Percentiles rank a stretch among this genome's conserved stretches.
Conservation (phyloP, 1,139 yeast genomes). For the Yamadazyma sp. region DNA sequence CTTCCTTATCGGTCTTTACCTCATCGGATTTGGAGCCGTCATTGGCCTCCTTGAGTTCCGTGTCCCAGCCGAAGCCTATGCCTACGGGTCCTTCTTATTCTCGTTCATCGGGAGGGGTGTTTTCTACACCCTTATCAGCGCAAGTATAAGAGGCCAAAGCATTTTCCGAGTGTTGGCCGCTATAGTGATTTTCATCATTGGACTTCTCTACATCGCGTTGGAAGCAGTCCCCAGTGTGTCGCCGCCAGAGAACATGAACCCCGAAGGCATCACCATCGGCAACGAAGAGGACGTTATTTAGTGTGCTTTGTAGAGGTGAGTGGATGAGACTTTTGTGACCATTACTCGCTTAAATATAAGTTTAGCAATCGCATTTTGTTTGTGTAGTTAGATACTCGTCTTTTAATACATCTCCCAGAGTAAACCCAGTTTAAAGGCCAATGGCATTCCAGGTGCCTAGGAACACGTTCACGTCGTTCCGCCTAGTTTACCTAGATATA, state of each 20-base stretch:
- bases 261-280: constrained; percentile 49
- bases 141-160: constrained; percentile 61
- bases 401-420: not conserved
- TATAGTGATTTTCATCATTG: constrained; percentile 54
- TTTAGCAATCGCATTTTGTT: not conserved
- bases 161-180: constrained; percentile 56
- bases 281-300: constrained; percentile 44
- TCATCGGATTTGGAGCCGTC: constrained; percentile 54
- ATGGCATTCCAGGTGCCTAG: constrained; percentile 7
- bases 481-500: constrained; percentile 57
- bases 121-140: constrained; percentile 67
- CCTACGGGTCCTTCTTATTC: constrained; percentile 77
- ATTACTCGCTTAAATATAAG: not conserved
- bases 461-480: constrained; percentile 61
- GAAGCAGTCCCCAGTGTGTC: constrained; percentile 72
- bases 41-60: constrained; percentile 62
- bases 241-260: constrained; percentile 73
- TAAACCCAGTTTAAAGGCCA: no score
- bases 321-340: not conserved
- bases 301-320: not conserved
- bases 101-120: constrained; percentile 84
- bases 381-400: not conserved
- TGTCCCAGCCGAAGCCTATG: constrained; percentile 65
- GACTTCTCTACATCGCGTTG: constrained; percentile 56
- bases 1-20: constrained; percentile 57